Base-by-base conservation (phyloP, 768 basidiomycete genomes). In the Gloeophyllum trabeum region DNA sequence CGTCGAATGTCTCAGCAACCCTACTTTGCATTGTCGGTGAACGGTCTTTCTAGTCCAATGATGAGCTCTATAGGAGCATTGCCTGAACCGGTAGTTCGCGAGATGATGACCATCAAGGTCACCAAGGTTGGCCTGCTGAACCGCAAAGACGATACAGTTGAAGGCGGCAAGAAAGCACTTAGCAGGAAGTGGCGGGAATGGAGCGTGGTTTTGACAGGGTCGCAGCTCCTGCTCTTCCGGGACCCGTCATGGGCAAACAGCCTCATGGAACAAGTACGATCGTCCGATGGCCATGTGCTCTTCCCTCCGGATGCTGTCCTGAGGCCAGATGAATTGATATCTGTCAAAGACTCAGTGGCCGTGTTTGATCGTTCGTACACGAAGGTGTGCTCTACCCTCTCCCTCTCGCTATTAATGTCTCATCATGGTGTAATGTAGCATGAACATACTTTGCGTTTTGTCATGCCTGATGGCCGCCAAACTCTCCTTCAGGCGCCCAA, bases 221-320 rank as follows among this genome's bases (percentile, higher is more conserved):
- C 90, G 4, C 94, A 97, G 52, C 67, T 99, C 3, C 70, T 97
- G 35, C 83, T 98, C 57, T 92, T 91, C 63, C 82, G 84, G 22
- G 86, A 90, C 58, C 57, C 72, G 3, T 53, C 71, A 12, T 79
- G 72, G 76, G 71, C 72, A 2, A 52, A 60, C 30, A 55, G 63
- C 18, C 51, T 81, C 24, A 61, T 67, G 42, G 58, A 66, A 35
- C 66, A 73, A 58, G 60, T 64, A 41, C 57, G 64, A 47, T 41
- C 58, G 14, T 45, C 57, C 7, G 53, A 57, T 39, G 57, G 59
- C 14, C 61, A 60, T 13, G 53, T 61, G 25, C 25, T 60, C 1
- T 55, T 69, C 43, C 60, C 75, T 45, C 59, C 68, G 32, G 48
- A 61, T 43, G 48, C 64, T 14, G 50, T 70, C 6, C 70, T 81